Base-by-base conservation (phyloP, 78 protist species). In the Chrysochromulina tobinii region DNA sequence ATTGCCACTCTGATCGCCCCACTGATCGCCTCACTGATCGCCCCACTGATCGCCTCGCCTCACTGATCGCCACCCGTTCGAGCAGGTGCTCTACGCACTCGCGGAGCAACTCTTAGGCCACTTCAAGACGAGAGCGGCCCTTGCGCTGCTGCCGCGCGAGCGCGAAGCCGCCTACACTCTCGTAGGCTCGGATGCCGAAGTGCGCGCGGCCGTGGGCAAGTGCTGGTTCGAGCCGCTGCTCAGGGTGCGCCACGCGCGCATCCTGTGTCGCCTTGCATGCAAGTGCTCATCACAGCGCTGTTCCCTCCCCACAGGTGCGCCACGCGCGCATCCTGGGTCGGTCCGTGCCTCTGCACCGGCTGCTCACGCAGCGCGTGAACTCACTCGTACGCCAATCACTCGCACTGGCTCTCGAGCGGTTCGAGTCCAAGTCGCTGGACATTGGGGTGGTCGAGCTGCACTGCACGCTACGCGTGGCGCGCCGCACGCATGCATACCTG, bases 321-420 rank as follows among this genome's bases (percentile, higher is more conserved):
- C 7, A 4, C 72, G 9, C 27, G 27, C 91, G 51, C 5, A 87
- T 97, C 48, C 90, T 97, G 1, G 98, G 98, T 50, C 91, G 98
- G 48, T 91, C 97, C 23, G 23, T 97, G 5, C 93, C 97, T 77
- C 14, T 97, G 15, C 27, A 8, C 84, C 83, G 50, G 27, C 69
- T 97, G 48, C 21, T 97, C 27, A 61, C 98, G 27, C 97, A 97
- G 90, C 95, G 98, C 61, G 87, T 97, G 54, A 93, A 90, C 92
- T 50, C 21, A n/a, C 2, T 48, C 4, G 21, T 97, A 18, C 81
- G 94, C 61, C 89, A 87, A 18, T 93, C 96, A 23, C 48, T 97
- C 20, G 96, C 90, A 50, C 38, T 87, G 50, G 98, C 98, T 17
- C 95, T 97, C 68, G 23, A 73, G 11, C 73, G 96, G 53, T 97